phyloP scores from a whole-genome alignment of 2,329 filamentous ascomycete genomes.

The Aspergillus chevalieri region DNA sequence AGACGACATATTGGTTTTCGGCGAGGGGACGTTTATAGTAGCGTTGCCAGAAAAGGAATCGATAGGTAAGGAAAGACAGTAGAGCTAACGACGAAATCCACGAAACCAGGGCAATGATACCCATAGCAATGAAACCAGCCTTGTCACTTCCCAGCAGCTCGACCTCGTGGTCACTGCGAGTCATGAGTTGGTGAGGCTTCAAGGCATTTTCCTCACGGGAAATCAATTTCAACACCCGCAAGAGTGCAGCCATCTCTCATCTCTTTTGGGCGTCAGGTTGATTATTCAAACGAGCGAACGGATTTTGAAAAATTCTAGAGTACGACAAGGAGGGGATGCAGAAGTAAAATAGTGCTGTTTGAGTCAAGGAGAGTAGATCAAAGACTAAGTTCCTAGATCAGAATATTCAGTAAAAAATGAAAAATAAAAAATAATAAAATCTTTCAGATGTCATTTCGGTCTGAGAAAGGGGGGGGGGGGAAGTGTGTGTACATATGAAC shows the following conservation, averaged over 20 bases:
- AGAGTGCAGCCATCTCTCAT: constrained; percentile 3
- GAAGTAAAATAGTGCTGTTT: neutral
- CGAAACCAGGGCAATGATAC: constrained; percentile 41
- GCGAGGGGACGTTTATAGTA: constrained; percentile 44
- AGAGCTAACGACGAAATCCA: constrained; percentile 18
- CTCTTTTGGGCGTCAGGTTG: neutral
- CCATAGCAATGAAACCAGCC: constrained; percentile 42
- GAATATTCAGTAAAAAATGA: neutral
- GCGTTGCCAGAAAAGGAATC: constrained; percentile 34
- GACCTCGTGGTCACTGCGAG: neutral
- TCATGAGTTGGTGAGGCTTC: neutral
- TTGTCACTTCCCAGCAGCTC: constrained; percentile 21
- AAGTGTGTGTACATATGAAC: neutral
- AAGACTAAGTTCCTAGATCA: neutral
- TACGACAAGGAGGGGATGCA: neutral
- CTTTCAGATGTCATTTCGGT: neutral
- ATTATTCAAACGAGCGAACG: neutral
- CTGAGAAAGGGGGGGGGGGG: neutral
- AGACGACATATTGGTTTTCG: constrained; percentile 48
- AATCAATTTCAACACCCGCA: constrained; percentile 2
- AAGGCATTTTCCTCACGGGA: neutral
- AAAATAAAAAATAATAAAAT: neutral
- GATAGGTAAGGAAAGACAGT: constrained; percentile 31
- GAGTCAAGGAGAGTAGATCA: neutral
- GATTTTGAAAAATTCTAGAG: neutral